Base-by-base conservation (phyloP, 139 green algal species). In the Trebouxia sp. region DNA sequence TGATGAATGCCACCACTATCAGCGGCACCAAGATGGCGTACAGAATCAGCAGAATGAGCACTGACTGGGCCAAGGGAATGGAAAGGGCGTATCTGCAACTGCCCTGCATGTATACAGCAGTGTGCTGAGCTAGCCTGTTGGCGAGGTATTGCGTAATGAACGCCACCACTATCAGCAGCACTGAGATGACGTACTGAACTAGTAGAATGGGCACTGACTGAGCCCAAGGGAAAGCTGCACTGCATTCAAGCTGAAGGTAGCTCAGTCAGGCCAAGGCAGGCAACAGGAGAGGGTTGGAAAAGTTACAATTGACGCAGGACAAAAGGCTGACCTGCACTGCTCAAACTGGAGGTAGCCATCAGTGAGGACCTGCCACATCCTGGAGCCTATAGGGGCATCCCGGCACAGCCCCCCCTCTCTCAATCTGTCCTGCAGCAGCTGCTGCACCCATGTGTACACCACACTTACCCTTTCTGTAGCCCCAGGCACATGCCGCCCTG, bases 11-110 rank as follows among this genome's bases (percentile, higher is more conserved):
- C 15, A 87, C 77, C 1, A 91, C 47, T 1, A 88, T 32, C 15
- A 93, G 67, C 17, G 88, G 89, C 48, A 87, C n/a, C 1, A 56
- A 79, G 42, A 86, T 35, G n/a, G 80, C 72, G 65, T 82, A 86
- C 22, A 85, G 55, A 11, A 91, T 30, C 69, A 94, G 86, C 50
- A 90, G 56, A 14, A 88, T 47, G 41, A 90, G 77, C 22, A 92
- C 56, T n/a, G 90, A 41, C 81, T 94, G 90, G 26, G 87, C 85
- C 87, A 91, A 41, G 86, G 83, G 76, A 94, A 94, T 55, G 90
- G 90, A 80, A 94, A 94, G 72, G 90, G 89, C 37, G 87, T 94
- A 75, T 91, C 79, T 32, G 79, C 74, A 35, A 94, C 69, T 45
- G 86, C 89, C 72, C 85, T 88, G 84, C 30, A 53, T 39, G 51